Percentiles rank a stretch among this genome's conserved stretches.
phyloP scores from a whole-genome alignment of 441 rosid genomes.

The Bocquillonia castaneifolia region DNA sequence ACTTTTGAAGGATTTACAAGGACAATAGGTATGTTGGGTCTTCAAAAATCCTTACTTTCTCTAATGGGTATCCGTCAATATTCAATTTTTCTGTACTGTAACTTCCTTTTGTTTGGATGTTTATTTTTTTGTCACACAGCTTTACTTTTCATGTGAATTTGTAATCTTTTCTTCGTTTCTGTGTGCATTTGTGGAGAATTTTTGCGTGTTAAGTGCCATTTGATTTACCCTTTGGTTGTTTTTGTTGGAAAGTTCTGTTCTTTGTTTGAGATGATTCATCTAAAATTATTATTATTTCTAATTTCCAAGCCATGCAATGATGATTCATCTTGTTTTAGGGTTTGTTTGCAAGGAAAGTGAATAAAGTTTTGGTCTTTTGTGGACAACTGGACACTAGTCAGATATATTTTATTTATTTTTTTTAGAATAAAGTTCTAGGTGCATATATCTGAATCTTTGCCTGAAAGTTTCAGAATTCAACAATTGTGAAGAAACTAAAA shows the following conservation, averaged over 20 bases:
- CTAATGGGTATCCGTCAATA: slow-evolving; percentile 22
- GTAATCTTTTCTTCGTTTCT: neutral
- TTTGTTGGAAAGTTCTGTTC: neutral
- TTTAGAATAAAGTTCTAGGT: neutral
- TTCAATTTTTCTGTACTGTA: slow-evolving; percentile 8
- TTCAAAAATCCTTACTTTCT: slow-evolving; percentile 20
- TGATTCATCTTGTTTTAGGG: neutral
- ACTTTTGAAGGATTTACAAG: slow-evolving; percentile 21
- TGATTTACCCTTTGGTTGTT: neutral
- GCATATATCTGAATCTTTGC: neutral
- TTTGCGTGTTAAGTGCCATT: neutral
- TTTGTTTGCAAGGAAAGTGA: slow-evolving; percentile 1
- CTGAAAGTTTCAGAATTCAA: neutral
- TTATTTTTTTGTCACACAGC: neutral
- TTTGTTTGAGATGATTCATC: neutral
- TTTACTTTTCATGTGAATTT: neutral
- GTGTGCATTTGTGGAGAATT: slow-evolving; percentile 1
- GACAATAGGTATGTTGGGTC: slow-evolving; percentile 29
- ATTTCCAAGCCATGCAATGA: slow-evolving; percentile 14
- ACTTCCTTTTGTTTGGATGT: neutral
- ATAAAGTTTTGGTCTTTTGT: neutral
- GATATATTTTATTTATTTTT: neutral
- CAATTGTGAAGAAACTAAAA: neutral
- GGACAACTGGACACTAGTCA: neutral
- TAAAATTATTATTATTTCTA: neutral